phyloP scores from a whole-genome alignment of 2,329 filamentous ascomycete species.

The Remersonia thermophila region DNA sequence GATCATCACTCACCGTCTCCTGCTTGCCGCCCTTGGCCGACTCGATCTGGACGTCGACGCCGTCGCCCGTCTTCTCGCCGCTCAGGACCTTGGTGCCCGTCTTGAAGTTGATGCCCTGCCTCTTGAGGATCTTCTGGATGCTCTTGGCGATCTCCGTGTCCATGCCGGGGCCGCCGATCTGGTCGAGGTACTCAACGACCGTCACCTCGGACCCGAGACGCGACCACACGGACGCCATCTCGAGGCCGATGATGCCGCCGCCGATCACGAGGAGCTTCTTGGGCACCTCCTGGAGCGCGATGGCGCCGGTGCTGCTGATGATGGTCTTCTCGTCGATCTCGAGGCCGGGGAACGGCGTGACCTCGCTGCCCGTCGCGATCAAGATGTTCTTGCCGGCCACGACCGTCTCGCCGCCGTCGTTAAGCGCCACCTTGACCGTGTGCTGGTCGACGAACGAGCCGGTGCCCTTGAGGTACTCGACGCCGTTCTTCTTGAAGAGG shows the following conservation, averaged over 20 bases:
- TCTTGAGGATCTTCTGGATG: slow-evolving; percentile 82
- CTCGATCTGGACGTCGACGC: slow-evolving; percentile 74
- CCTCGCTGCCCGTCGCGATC: slow-evolving; percentile 90
- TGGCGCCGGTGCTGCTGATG: slow-evolving; percentile 88
- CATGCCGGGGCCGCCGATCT: slow-evolving; percentile 98
- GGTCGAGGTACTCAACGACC: slow-evolving; percentile 88
- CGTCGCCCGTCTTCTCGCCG: slow-evolving; percentile 68
- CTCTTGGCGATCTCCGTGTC: slow-evolving; percentile 85
- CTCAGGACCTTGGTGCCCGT: slow-evolving; percentile 86
- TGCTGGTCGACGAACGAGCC: slow-evolving; percentile 80
- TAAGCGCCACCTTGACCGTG: slow-evolving; percentile 79
- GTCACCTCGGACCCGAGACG: slow-evolving; percentile 88
- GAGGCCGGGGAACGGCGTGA: slow-evolving; percentile 90
- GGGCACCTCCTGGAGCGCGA: slow-evolving; percentile 78
- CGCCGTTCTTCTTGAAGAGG: slow-evolving; percentile 97
- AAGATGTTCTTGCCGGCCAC: slow-evolving; percentile 92
- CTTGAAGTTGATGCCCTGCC: slow-evolving; percentile 98
- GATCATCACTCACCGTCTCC: slow-evolving; percentile 56
- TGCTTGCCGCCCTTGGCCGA: slow-evolving; percentile 92
- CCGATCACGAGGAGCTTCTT: slow-evolving; percentile 97
- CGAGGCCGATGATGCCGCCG: slow-evolving; percentile 94
- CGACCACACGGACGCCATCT: slow-evolving; percentile 98
- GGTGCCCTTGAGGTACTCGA: slow-evolving; percentile 93
- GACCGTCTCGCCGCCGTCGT: slow-evolving; percentile 82
- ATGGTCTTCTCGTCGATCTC: slow-evolving; percentile 97